Percentiles rank a stretch among this genome's conserved stretches.
phyloP scores from a whole-genome alignment of 768 basidiomycete genomes.

The Filobasidium wieringae region DNA sequence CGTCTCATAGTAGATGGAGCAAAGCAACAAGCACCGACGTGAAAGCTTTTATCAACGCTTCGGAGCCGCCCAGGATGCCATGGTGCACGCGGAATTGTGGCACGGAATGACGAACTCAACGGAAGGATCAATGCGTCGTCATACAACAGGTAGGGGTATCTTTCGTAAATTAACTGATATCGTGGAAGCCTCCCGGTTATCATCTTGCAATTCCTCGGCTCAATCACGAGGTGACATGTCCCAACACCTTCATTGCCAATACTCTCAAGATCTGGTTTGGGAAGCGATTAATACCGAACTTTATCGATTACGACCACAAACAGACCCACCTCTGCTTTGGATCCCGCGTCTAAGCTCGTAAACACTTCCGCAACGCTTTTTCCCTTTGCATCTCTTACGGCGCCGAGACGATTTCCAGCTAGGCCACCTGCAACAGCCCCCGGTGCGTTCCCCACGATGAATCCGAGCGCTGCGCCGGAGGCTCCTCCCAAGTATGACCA shows the following conservation, averaged over 20 bases:
- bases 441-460: conserved; percentile 66
- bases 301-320: not conserved
- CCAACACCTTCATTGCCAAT: conserved; percentile 69
- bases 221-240: conserved; percentile 40
- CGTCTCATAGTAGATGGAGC: no score
- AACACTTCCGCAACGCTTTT: conserved; percentile 87
- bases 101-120: no score
- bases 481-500: conserved; percentile 35
- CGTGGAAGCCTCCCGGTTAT: no score
- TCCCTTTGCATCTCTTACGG: conserved; percentile 81
- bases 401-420: conserved; percentile 81
- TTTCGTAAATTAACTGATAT: no score
- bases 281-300: not conserved
- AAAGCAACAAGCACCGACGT: no score
- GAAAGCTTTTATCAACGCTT: no score
- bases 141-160: no score
- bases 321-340: conserved; percentile 70
- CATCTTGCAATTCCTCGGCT: no score
- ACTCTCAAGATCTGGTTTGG: conserved; percentile 58
- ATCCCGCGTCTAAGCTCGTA: conserved; percentile 55
- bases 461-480: conserved; percentile 49
- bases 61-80: no score
- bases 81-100: no score
- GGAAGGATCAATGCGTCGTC: no score
- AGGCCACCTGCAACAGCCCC: conserved; percentile 74